Base-by-base conservation (phyloP, 75 land plant genomes). In the Gnetum montanum region DNA sequence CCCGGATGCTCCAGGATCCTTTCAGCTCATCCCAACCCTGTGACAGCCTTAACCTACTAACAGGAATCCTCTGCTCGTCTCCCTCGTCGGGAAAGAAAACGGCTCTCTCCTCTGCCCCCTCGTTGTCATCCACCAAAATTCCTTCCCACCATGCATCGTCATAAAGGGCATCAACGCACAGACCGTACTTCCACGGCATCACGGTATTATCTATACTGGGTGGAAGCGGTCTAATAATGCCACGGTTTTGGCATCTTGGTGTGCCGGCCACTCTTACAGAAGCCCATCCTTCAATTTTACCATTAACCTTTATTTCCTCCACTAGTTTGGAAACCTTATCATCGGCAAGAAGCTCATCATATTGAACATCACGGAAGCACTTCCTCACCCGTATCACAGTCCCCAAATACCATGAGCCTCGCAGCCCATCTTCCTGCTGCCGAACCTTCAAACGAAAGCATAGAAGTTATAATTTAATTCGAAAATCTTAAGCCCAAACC, bases 131-230 rank as follows among this genome's bases (percentile, higher is more conserved):
- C 46, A 78, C 63, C 18, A 90, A 60, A 19, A 90, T 73, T 27
- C 96, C 96, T 59, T 90, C 96, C 87, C 87, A 90, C 90, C 87
- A 90, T 23, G 82, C 88, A 53, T 83, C 87, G 22, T 72, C 40
- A 31, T 64, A 46, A 36, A 66, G 62, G 0, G 64, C 74, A 70
- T 90, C 96, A 5, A 90, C 92, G 31, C 82, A 83, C 2, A 80
- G 60, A 4, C 92, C 91, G 57, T 71, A 79, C 7, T 18, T 57
- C 34, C 77, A 58, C 3, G 10, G 7, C 22, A 13, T 19, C 10
- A 31, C 1, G 4, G 43, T n/a, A 16, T 45, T 28, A 0, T 19
- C 30, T 40, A 20, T 8, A 7, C 28, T 12, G 28, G 82, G 82
- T 0, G 82, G 85, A 20, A 58, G 29, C 7, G 96, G 96, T 60